A percentile compares a stretch with the other conserved stretches of the same genome.
These are phyloP conservation scores for Cordyceps farinosa DNA, from an alignment of 2,329 filamentous ascomycete species.

Conservation along the genomic window DNA sequence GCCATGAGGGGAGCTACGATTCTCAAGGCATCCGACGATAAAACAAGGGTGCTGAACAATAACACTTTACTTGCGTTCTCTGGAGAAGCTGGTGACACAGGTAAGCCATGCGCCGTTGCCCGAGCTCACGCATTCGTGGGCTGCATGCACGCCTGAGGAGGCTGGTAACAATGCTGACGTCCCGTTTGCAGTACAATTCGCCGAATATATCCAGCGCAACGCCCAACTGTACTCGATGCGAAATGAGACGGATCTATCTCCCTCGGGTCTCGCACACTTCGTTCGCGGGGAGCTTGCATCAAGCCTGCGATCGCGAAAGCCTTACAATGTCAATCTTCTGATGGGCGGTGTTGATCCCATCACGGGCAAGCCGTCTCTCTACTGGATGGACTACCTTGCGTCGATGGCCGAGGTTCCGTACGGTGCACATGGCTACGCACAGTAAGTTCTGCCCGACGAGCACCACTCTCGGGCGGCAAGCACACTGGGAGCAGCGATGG, in stretches of 20 bases:
- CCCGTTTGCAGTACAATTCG: constrained; percentile 76
- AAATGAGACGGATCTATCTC: constrained; percentile 88
- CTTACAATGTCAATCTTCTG: constrained; percentile 95
- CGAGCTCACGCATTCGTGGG: neutral
- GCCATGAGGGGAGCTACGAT: constrained; percentile 96
- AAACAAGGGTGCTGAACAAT: constrained; percentile 89
- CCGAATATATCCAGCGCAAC: constrained; percentile 98
- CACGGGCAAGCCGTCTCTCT: constrained; percentile 83
- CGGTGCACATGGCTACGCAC: constrained; percentile 95
- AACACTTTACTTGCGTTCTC: constrained; percentile 93
- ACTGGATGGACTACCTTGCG: constrained; percentile 97
- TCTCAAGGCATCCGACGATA: constrained; percentile 93
- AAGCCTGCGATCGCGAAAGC: constrained; percentile 84
- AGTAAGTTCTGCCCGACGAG: constrained; percentile 55
- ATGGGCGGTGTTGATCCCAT: constrained; percentile 92
- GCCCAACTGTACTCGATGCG: constrained; percentile 98
- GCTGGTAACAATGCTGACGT: neutral
- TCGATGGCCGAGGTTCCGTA: constrained; percentile 85
- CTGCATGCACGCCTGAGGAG: neutral
- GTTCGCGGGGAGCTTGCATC: constrained; percentile 90
- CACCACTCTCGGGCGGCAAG: neutral
- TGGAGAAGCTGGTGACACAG: constrained; percentile 92
- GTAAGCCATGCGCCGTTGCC: constrained; percentile 46
- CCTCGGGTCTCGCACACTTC: constrained; percentile 85
- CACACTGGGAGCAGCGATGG: neutral